Conservation (phyloP, 108 stramenopile genomes). For the Cyclotella choctawhatcheeana region DNA sequence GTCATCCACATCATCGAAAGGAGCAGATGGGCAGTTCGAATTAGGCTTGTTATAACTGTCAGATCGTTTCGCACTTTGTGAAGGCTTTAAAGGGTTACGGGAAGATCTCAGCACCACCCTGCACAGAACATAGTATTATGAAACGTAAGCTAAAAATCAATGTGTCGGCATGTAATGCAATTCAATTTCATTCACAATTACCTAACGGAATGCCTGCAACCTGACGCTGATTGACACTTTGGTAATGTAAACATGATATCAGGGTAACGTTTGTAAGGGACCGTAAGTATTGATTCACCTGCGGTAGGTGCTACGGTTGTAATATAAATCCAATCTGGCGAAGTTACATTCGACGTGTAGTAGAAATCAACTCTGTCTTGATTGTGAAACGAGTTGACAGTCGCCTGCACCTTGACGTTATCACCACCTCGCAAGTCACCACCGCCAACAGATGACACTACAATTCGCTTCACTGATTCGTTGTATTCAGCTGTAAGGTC, state of each 20-base stretch:
- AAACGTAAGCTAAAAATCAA: too few relatives aligned
- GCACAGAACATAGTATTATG: background rate
- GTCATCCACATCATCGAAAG: slow-evolving; percentile 35
- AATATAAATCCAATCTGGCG: slow-evolving; percentile 30
- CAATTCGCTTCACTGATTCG: slow-evolving; percentile 27
- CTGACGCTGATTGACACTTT: slow-evolving; percentile 4
- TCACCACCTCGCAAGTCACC: slow-evolving; percentile 27
- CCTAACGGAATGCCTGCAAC: slow-evolving; percentile 29
- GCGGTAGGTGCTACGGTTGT: slow-evolving; percentile 18
- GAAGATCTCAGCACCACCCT: slow-evolving; percentile 34
- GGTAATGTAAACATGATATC: slow-evolving; percentile 16
- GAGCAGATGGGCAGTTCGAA: slow-evolving; percentile 6
- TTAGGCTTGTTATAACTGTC: slow-evolving; percentile 23
- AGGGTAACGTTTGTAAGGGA: slow-evolving; percentile 1
- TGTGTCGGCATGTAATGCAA: too few relatives aligned
- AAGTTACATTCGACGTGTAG: slow-evolving; percentile 10
- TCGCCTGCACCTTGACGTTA: slow-evolving; percentile 23
- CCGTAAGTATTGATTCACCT: slow-evolving; percentile 12
- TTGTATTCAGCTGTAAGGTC: background rate
- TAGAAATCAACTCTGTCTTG: slow-evolving; percentile 38
- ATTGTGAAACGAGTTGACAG: background rate
- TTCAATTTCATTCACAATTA: too few relatives aligned
- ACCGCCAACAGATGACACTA: slow-evolving; percentile 22
- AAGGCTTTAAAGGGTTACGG: too few relatives aligned
- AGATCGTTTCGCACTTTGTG: background rate